These are phyloP conservation scores for Diphasiastrum complanatum DNA, from an alignment of 83 land plant genomes.

Conservation along the genomic window DNA sequence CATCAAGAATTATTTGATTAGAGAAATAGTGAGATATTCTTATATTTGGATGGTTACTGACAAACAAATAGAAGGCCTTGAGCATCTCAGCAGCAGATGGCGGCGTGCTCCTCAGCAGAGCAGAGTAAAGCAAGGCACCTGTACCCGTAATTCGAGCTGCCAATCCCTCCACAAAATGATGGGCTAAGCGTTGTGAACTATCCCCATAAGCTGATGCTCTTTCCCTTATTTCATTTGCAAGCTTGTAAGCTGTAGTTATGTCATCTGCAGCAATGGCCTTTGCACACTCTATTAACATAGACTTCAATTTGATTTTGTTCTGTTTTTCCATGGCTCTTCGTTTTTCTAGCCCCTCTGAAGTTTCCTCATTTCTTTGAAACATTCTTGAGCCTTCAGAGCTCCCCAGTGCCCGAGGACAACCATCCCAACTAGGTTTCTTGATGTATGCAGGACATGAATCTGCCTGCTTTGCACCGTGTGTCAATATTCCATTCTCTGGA, in stretches of 20 bases:
- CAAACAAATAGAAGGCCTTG: constrained; percentile 57
- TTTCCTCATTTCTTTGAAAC: too few relatives aligned
- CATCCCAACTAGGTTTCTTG: too few relatives aligned
- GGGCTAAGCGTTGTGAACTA: not conserved
- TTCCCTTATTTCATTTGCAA: not conserved
- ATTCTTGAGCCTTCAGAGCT: too few relatives aligned
- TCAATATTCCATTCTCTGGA: too few relatives aligned
- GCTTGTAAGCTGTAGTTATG: not conserved
- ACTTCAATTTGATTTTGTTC: not conserved
- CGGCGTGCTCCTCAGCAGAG: constrained; percentile 18
- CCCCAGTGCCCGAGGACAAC: too few relatives aligned
- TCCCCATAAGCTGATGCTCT: not conserved
- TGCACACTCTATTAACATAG: constrained; percentile 6
- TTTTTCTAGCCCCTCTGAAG: too few relatives aligned
- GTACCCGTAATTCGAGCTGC: constrained; percentile 67
- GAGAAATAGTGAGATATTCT: constrained; percentile 57
- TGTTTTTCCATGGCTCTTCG: too few relatives aligned
- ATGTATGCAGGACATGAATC: too few relatives aligned
- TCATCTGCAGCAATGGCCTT: constrained; percentile 13
- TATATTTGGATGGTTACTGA: constrained; percentile 49
- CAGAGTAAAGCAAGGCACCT: constrained; percentile 47
- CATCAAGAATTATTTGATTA: constrained; percentile 53
- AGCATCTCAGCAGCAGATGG: constrained; percentile 47
- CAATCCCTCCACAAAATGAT: constrained; percentile 12
- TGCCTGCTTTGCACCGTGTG: too few relatives aligned